These are phyloP conservation scores for Aristolochia contorta DNA, from an alignment of 164 flowering plant genomes.

Conservation along the genomic window DNA sequence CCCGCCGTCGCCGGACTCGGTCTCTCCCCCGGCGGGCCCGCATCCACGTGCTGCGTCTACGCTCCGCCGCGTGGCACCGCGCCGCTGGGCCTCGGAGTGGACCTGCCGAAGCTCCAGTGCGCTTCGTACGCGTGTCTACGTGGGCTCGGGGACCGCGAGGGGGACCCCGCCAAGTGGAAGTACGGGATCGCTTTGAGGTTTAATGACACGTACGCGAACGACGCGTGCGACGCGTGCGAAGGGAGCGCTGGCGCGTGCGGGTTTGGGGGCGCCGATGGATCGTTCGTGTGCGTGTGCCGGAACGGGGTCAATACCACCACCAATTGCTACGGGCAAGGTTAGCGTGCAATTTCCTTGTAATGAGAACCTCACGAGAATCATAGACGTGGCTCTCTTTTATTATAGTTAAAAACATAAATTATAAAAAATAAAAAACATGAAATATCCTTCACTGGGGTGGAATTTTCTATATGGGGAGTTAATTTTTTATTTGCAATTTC, in stretches of 20 bases:
- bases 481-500: not conserved
- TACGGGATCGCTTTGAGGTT: conserved; percentile 44
- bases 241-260: conserved; percentile 53
- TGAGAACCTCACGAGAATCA: too few relatives aligned
- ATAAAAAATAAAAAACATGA: too few relatives aligned
- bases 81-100: conserved; percentile 31
- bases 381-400: too few relatives aligned
- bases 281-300: conserved; percentile 41
- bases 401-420: too few relatives aligned
- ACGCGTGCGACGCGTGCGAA: conserved; percentile 42
- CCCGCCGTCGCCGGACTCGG: conserved; percentile 51
- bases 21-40: conserved; percentile 34
- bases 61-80: conserved; percentile 15
- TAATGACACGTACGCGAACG: conserved; percentile 23
- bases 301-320: conserved; percentile 41
- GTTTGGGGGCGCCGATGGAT: conserved; percentile 23
- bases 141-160: conserved; percentile 41
- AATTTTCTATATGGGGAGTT: too few relatives aligned
- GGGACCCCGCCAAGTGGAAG: conserved; percentile 49
- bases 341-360: not conserved
- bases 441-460: too few relatives aligned
- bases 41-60: conserved; percentile 56
- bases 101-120: conserved; percentile 62
- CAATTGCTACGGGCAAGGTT: conserved; percentile 54
- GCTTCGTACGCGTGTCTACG: conserved; percentile 47